Percentiles rank a stretch among this genome's conserved stretches.
These are phyloP conservation scores for Vigna reflexopilosa DNA, from an alignment of 306 rosid genomes.

Conservation along the genomic window DNA sequence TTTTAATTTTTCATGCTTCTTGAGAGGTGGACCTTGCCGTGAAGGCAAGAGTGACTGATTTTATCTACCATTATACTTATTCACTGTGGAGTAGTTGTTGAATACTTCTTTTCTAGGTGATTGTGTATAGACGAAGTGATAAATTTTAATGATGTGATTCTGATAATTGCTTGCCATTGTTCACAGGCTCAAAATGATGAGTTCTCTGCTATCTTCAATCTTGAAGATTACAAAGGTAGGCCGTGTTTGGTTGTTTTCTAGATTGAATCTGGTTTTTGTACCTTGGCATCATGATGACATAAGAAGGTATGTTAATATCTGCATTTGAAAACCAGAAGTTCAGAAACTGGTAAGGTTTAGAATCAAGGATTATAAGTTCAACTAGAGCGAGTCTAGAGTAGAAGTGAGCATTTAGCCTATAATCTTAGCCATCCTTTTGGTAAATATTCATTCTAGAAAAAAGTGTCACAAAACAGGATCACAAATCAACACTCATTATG, in stretches of 20 bases:
- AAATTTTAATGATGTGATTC: constrained; percentile 32
- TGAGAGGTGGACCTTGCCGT: constrained; percentile 8
- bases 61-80: background rate
- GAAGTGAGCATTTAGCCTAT: no score
- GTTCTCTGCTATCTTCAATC: constrained; percentile 82
- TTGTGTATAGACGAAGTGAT: background rate
- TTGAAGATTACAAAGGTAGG: constrained; percentile 94
- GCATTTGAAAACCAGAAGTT: constrained; percentile 41
- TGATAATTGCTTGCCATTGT: constrained; percentile 47
- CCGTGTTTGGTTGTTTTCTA: constrained; percentile 7
- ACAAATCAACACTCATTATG: background rate
- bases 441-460: background rate
- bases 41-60: constrained; percentile 21
- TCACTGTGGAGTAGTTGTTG: constrained; percentile 7
- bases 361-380: constrained; percentile 9
- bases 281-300: constrained; percentile 11
- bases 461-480: background rate
- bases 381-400: no score
- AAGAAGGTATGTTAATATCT: constrained; percentile 83
- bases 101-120: constrained; percentile 16
- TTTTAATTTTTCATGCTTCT: constrained; percentile 14
- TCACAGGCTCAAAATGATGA: constrained; percentile 88
- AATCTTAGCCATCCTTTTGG: no score
- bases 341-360: constrained; percentile 1
- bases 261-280: constrained; percentile 16